Evolutionary conservation across 1,139 yeast genomes (phyloP).

Genomic region (Candida frijolesensis): DNA sequence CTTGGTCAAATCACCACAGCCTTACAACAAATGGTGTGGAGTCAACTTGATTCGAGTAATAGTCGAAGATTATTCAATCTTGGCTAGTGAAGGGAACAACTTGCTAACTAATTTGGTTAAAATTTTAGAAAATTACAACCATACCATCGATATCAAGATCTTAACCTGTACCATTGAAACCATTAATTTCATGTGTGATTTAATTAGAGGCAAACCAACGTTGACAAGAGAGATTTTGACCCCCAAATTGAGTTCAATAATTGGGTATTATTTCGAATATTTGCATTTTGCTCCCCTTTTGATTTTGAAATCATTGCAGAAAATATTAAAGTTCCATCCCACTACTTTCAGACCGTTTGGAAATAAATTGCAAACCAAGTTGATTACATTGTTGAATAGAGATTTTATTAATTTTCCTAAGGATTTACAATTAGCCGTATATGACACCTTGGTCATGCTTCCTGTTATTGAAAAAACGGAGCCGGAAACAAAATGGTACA

Average conservation of each 20-base stretch:
- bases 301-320: conserved; percentile 51
- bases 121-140: conserved; percentile 54
- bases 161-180: conserved; percentile 54
- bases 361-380: conserved; percentile 54
- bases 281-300: conserved; percentile 41
- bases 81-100: conserved; percentile 60
- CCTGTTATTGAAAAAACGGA: conserved; percentile 58
- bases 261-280: conserved; percentile 54
- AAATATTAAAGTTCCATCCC: conserved; percentile 59
- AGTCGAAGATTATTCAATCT: conserved; percentile 51
- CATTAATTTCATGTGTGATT: conserved; percentile 48
- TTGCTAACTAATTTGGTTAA: conserved; percentile 60
- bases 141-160: conserved; percentile 39
- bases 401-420: conserved; percentile 35
- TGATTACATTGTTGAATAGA: conserved; percentile 38
- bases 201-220: conserved; percentile 79
- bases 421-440: conserved; percentile 42
- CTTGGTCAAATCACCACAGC: conserved; percentile 51
- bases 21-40: conserved; percentile 63
- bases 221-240: conserved; percentile 83
- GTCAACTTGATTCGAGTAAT: conserved; percentile 55
- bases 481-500: conserved; percentile 52
- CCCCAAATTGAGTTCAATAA: conserved; percentile 69
- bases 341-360: conserved; percentile 84
- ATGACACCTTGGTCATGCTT: conserved; percentile 58